Evolutionary conservation across 495 filamentous ascomycete species (phyloP), one percentile per base, ranked within the genome.

Genomic region (Xylaria scruposa): DNA sequence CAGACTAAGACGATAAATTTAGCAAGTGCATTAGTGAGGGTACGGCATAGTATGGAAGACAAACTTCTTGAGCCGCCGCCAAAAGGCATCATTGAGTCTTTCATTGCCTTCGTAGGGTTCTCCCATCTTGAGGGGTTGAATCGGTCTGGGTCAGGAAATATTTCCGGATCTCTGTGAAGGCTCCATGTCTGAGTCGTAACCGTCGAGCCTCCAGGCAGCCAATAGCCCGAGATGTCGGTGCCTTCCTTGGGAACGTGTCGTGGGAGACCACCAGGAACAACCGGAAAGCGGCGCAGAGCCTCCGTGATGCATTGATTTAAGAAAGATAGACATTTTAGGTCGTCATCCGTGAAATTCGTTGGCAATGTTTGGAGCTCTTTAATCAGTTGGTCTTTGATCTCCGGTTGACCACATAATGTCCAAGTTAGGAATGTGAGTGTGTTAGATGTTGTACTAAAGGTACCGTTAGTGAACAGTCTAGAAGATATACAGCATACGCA

Each of bases 251-350:
- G 72, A 29, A 73, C 68, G 8, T 46, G 17, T 9, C 89, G 82
- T n/a, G 81, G 80, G 29, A 87, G 75, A 0, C 75, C 85, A 7
- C 76, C 76, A 0, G 86, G 82, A 0, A 86, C 84, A 4, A 85
- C 84, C 1, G 85, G 83, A 67, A 89, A 83, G 21, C 90, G 78
- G 0, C 90, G 84, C 33, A 91, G 76, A 0, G 87, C 78, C 73
- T 91, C 88, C 15, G 81, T 79, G 72, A 88, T 86, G 42, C 81
- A 75, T 17, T 80, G 82, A 67, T 85, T 83, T 10, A 87, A 67
- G 67, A 82, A 86, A 6, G 84, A 82, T 6, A 89, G 73, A 5
- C 72, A 36, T 58, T 81, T 80, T 0, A 84, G 60, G 26, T 79
- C 76, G 1, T 75, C 53, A 58, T 85, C 77, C n/a, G 51, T 76